These are phyloP conservation scores for Irpex sp. DNA, from an alignment of 1,284 basidiomycete genomes.

Conservation along the genomic window DNA sequence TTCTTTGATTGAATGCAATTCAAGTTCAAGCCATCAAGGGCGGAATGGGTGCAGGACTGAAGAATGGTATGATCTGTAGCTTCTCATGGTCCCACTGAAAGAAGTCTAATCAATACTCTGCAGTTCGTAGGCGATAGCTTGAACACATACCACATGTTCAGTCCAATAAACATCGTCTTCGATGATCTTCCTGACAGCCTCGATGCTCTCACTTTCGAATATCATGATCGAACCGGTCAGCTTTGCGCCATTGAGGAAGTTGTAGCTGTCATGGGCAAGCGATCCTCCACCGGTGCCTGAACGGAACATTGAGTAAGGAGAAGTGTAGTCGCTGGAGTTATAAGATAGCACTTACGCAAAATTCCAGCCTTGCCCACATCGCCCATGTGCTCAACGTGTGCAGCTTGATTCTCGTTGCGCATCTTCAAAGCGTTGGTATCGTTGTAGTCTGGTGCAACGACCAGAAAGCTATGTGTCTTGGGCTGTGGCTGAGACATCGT, in stretches of 20 bases:
- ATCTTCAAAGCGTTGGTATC: constrained; percentile 31
- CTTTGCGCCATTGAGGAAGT: constrained; percentile 18
- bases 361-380: constrained; percentile 17
- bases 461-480: constrained; percentile 27
- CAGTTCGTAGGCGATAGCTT: not conserved
- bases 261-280: constrained; percentile 22
- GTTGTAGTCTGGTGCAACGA: constrained; percentile 37
- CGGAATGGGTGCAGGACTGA: constrained; percentile 7
- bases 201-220: constrained; percentile 26
- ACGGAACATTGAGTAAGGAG: not conserved
- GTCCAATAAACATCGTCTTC: constrained; percentile 29
- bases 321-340: not conserved
- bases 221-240: constrained; percentile 28
- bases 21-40: not conserved
- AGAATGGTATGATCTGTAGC: constrained; percentile 12
- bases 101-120: not conserved
- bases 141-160: constrained; percentile 25
- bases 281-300: constrained; percentile 23
- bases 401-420: constrained; percentile 28
- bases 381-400: constrained; percentile 29
- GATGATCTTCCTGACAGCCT: constrained; percentile 23
- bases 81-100: constrained; percentile 19
- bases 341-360: constrained; percentile 24
- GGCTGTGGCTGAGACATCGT: not conserved
- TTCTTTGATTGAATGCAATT: not conserved